Conservation (phyloP, 108 stramenopile species). For the Ochromonas danica region DNA sequence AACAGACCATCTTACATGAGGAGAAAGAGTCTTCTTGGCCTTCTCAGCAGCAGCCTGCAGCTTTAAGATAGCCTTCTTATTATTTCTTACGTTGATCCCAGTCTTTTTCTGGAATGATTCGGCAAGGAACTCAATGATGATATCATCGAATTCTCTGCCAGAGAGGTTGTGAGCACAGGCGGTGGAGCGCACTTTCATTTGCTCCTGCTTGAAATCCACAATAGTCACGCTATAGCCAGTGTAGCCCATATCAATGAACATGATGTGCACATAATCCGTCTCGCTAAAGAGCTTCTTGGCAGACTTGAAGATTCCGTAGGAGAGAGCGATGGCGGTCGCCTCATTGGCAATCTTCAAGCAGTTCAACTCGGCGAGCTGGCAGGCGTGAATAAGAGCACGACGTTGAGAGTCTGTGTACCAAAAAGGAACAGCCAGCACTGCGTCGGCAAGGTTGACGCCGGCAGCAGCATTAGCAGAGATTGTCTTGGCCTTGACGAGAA, state of each 20-base stretch:
- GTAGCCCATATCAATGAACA: constrained; percentile 82
- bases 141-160: constrained; percentile 84
- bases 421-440: constrained; percentile 87
- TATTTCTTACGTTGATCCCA: constrained; percentile 71
- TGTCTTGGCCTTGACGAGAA: constrained; percentile 78
- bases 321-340: constrained; percentile 84
- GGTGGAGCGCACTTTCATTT: constrained; percentile 74
- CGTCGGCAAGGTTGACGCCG: constrained; percentile 74
- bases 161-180: constrained; percentile 77
- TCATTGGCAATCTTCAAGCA: constrained; percentile 92
- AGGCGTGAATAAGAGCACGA: constrained; percentile 78
- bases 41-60: constrained; percentile 86
- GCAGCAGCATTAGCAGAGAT: constrained; percentile 68
- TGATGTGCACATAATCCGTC: constrained; percentile 10
- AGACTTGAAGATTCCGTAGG: constrained; percentile 98
- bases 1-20: too few species aligned
- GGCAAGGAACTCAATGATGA: constrained; percentile 83
- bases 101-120: constrained; percentile 75
- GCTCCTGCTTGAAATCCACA: constrained; percentile 80
- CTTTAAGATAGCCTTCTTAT: constrained; percentile 84
- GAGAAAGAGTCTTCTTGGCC: constrained; percentile 96
- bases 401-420: constrained; percentile 92
- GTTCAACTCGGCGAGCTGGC: constrained; percentile 81
- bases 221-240: constrained; percentile 85
- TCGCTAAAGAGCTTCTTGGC: constrained; percentile 56